Evolutionary conservation across 2,329 filamentous ascomycete genomes (phyloP), one percentile per base, ranked within the genome.

Genomic region (Monilinia fructigena): DNA sequence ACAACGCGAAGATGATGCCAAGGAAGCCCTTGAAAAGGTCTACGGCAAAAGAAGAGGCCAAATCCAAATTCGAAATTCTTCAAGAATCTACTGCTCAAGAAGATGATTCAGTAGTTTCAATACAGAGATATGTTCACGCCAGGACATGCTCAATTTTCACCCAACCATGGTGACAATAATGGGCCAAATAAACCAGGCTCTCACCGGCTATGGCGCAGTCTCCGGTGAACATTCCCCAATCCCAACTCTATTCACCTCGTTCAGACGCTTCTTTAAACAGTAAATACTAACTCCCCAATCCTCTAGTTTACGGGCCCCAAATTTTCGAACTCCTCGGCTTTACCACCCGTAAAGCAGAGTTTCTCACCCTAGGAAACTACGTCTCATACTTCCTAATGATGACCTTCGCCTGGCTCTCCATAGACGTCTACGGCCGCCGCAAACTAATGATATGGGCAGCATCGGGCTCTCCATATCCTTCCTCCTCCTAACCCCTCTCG

Each of bases 261-360:
- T 31, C 5, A n/a, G 7, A 0, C 6, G 5, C 10, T 26, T n/a
- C 11, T 18, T 31, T 12, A 5, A 31, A 2, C 4, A 1, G 4
- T 10, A 16, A 18, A 3, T 31, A n/a, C 26, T 59, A 23, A 59
- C 18, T 11, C 18, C 23, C n/a, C 12, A 54, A 2, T 3, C 84
- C 81, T 23, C 47, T 31, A 59, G 85, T 88, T 3, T 88, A 88
- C 67, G 86, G 85, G 0, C 85, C 85, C 2, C 86, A 88, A 70
- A 87, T 88, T 63, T 88, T 88, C 73, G 81, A 85, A 69, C 81
- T 88, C 12, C 81, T 88, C 4, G 85, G 85, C 20, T 86, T 87
- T 73, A 74, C 75, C 23, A 80, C 82, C 47, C 76, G 76, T 4
- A 76, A 76, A 20, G 81, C 85, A 1, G 85, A 88, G 73, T 83